Evolutionary conservation across 805 yeast species (phyloP).

Genomic region (Diddensiella transvaalensis): DNA sequence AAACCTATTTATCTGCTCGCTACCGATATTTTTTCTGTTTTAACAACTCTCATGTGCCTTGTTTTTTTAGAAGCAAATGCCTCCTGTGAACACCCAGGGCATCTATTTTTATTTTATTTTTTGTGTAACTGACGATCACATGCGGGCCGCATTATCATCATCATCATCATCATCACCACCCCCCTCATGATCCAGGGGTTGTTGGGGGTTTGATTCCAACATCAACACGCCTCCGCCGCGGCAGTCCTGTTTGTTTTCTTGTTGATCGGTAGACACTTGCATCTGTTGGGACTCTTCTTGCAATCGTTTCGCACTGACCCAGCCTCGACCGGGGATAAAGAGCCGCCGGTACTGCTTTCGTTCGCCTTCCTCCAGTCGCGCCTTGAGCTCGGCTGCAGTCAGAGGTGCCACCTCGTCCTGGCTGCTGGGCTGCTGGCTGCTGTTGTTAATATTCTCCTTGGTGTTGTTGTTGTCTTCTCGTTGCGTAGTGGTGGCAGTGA

Average conservation of each 20-base stretch:
- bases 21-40: background rate
- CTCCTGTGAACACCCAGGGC: no score
- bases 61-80: no score
- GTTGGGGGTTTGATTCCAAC: no score
- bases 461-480: background rate
- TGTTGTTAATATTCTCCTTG: background rate
- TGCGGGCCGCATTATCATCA: background rate
- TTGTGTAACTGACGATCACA: background rate
- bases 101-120: no score
- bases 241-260: no score
- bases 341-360: slow-evolving; percentile 26
- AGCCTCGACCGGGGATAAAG: slow-evolving; percentile 27
- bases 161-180: no score
- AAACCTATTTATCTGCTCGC: background rate
- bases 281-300: slow-evolving; percentile 15
- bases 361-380: slow-evolving; percentile 21
- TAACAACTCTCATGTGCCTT: background rate
- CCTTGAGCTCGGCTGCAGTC: slow-evolving; percentile 10
- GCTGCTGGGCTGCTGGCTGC: background rate
- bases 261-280: background rate
- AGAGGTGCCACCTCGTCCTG: background rate
- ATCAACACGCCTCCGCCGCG: no score
- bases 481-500: background rate
- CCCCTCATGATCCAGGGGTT: no score
- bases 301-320: slow-evolving; percentile 25